Evolutionary conservation across 192 early-diverging fungal species (phyloP).

Genomic region (Gaertneriomyces semiglobifer): DNA sequence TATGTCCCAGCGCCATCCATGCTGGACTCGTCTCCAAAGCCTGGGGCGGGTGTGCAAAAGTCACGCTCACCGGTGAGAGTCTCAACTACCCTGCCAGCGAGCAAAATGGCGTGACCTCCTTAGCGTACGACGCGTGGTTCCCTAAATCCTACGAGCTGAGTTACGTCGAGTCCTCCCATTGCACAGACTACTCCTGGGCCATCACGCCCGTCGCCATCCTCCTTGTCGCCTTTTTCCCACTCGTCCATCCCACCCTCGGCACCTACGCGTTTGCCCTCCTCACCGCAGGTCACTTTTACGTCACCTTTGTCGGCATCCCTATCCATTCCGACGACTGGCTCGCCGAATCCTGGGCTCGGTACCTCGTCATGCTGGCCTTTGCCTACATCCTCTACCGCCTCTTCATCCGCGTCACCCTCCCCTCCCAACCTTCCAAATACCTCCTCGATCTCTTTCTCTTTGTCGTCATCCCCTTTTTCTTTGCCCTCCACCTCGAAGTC

Average conservation of each 20-base stretch:
- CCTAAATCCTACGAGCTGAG: conserved; percentile 23
- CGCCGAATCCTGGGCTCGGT: conserved; percentile 12
- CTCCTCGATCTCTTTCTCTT: conserved; percentile 32
- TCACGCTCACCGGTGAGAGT: conserved; percentile 15
- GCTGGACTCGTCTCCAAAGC: conserved; percentile 28
- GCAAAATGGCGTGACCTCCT: conserved; percentile 27
- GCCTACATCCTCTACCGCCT: conserved; percentile 24
- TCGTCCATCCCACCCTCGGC: conserved; percentile 12
- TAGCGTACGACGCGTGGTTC: conserved; percentile 32
- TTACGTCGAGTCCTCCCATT: conserved; percentile 8
- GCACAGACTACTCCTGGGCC: conserved; percentile 34
- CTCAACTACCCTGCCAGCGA: conserved; percentile 6
- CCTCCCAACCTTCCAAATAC: conserved; percentile 14
- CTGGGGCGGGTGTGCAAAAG: conserved; percentile 31
- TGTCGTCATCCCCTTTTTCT: conserved; percentile 15
- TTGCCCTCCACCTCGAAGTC: conserved; percentile 38
- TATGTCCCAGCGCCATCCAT: conserved; percentile 34
- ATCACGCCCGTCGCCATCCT: conserved; percentile 27
- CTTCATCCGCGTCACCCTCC: conserved; percentile 14
- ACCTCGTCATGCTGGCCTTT: conserved; percentile 26
- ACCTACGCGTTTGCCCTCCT: conserved; percentile 20
- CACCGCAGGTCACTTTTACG: conserved; percentile 24
- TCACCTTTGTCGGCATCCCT: conserved; percentile 25
- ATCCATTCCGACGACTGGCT: conserved; percentile 21
- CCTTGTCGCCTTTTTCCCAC: conserved; percentile 22